Evolutionary conservation across 1,284 basidiomycete species (phyloP).

Genomic region (Volvariella volvacea): DNA sequence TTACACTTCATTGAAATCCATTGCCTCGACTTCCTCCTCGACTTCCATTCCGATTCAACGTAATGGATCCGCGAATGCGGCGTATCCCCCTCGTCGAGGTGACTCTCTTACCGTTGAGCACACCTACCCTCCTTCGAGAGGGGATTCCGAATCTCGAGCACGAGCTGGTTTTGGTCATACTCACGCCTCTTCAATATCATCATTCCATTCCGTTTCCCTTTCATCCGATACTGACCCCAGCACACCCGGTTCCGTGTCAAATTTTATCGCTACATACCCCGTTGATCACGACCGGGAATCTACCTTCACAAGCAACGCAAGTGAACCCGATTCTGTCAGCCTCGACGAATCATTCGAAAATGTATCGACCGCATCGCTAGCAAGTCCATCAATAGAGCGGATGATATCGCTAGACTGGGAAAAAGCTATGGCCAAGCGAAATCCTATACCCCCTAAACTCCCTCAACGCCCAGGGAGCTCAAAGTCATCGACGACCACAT

Average conservation of each 20-base stretch:
- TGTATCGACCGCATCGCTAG: constrained; percentile 41
- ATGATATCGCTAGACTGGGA: constrained; percentile 39
- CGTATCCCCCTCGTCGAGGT: constrained; percentile 27
- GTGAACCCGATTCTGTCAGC: constrained; percentile 47
- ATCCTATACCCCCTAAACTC: constrained; percentile 43
- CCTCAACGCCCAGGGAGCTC: constrained; percentile 42
- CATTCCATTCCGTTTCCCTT: constrained; percentile 75
- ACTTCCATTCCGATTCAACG: constrained; percentile 8
- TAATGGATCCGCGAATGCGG: constrained; percentile 7
- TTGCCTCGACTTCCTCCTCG: constrained; percentile 26
- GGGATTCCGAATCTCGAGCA: constrained; percentile 26
- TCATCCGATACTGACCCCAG: constrained; percentile 54
- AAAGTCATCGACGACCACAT: constrained; percentile 23
- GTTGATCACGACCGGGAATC: constrained; percentile 31
- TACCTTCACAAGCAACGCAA: constrained; percentile 14
- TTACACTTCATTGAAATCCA: constrained; percentile 38
- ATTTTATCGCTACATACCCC: constrained; percentile 41
- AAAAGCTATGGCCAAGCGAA: constrained; percentile 24
- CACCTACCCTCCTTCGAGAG: constrained; percentile 46
- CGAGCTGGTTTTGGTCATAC: constrained; percentile 38
- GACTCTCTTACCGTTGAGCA: constrained; percentile 47
- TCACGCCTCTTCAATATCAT: constrained; percentile 66
- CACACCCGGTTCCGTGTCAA: constrained; percentile 35
- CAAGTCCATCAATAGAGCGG: constrained; percentile 35
- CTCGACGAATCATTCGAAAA: constrained; percentile 69